Conservation (phyloP, 2,329 filamentous ascomycete genomes). For the Talaromyces sp. region DNA sequence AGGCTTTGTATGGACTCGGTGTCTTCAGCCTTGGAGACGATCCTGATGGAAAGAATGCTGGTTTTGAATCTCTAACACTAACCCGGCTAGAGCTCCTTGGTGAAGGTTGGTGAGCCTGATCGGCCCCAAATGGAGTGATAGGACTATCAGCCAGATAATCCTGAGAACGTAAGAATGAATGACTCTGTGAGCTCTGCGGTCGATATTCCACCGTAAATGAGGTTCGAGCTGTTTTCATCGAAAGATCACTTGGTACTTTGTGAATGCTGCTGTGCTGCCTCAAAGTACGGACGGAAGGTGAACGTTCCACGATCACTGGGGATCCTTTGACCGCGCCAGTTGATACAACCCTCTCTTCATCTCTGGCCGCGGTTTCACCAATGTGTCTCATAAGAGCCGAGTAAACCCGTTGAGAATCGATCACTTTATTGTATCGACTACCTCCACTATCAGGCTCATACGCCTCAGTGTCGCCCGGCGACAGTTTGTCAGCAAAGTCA, state of each 20-base stretch:
- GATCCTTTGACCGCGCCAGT: slow-evolving; percentile 34
- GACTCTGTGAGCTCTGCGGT: slow-evolving; percentile 15
- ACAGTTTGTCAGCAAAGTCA: slow-evolving; percentile 25
- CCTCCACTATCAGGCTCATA: neutral
- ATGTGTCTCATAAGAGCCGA: slow-evolving; percentile 46
- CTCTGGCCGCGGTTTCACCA: slow-evolving; percentile 25
- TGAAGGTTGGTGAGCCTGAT: neutral
- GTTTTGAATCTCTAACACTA: slow-evolving; percentile 20
- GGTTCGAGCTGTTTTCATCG: slow-evolving; percentile 31
- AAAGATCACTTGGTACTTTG: slow-evolving; percentile 33
- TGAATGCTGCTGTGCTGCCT: slow-evolving; percentile 32
- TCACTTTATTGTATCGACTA: slow-evolving; percentile 23
- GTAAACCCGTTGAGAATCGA: slow-evolving; percentile 44
- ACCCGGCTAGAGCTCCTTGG: slow-evolving; percentile 24
- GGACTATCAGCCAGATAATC: neutral
- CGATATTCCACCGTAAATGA: slow-evolving; percentile 31
- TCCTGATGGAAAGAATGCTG: slow-evolving; percentile 26
- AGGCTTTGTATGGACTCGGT: slow-evolving; percentile 27
- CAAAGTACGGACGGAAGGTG: slow-evolving; percentile 28
- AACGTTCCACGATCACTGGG: slow-evolving; percentile 31
- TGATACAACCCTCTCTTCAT: slow-evolving; percentile 27
- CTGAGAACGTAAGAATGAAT: slow-evolving; percentile 9
- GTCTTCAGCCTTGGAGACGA: slow-evolving; percentile 24
- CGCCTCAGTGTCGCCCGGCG: slow-evolving; percentile 27
- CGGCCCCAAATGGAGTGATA: slow-evolving; percentile 20